These are phyloP conservation scores for Pichia kudriavzevii DNA, from an alignment of 1,139 yeast genomes.

Conservation along the genomic window DNA sequence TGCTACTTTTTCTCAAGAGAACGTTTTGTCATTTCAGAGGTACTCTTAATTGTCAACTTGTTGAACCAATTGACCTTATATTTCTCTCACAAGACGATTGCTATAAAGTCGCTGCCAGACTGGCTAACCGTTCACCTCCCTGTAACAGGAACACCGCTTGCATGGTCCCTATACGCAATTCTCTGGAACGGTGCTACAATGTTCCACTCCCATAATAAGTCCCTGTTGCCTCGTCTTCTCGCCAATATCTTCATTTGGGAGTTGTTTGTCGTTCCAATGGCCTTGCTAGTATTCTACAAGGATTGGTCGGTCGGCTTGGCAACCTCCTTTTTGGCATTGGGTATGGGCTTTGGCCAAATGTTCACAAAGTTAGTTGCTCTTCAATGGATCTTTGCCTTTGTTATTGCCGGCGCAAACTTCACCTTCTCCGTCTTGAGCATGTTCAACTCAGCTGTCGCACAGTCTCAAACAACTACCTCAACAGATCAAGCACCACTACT, in stretches of 20 bases:
- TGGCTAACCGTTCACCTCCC: conserved; percentile 59
- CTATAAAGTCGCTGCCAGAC: conserved; percentile 42
- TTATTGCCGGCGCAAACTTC: conserved; percentile 50
- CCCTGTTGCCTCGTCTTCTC: conserved; percentile 53
- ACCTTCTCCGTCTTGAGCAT: conserved; percentile 41
- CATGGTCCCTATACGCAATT: conserved; percentile 65
- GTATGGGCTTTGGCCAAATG: conserved; percentile 63
- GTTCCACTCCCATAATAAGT: conserved; percentile 43
- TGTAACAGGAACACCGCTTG: conserved; percentile 60
- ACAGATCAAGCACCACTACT: conserved; percentile 28
- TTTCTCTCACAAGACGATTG: conserved; percentile 52
- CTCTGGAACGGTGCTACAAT: conserved; percentile 83
- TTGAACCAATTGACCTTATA: conserved; percentile 51
- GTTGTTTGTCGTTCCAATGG: conserved; percentile 57
- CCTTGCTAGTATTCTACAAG: conserved; percentile 49
- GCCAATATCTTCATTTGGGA: conserved; percentile 77
- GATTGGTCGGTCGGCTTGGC: conserved; percentile 70
- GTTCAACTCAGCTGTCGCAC: conserved; percentile 25
- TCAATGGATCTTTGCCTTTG: conserved; percentile 79
- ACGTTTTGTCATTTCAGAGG: conserved; percentile 47
- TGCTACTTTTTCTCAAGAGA: conserved; percentile 48
- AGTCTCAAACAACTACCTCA: conserved; percentile 10
- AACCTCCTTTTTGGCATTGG: conserved; percentile 50
- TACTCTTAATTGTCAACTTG: conserved; percentile 49
- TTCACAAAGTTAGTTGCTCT: conserved; percentile 62